Base-by-base conservation (phyloP, 176 grass and related monocot species). In the Zoysia japonica region DNA sequence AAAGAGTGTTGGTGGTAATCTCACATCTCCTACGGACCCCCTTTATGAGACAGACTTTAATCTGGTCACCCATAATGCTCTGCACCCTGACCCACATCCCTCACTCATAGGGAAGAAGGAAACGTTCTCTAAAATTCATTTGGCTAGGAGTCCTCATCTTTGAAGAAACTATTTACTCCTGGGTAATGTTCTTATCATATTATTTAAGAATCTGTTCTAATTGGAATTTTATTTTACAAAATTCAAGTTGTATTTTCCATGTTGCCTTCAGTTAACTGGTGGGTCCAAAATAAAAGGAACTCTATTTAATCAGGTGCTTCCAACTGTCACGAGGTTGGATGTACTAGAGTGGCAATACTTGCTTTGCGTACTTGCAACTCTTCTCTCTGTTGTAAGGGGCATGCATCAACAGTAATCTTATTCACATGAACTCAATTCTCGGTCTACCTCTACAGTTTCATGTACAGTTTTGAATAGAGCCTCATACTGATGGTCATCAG, bases 11-110 rank as follows among this genome's bases (percentile, higher is more conserved):
- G 39, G 79, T 75, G 83, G 83, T 79, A 90, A 90, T 79, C 83
- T 82, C 83, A 45, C 70, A 69, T 90, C 60, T 78, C 84, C 86
- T 83, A 75, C 28, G 0, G 60, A 74, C 67, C 62, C 39, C 74
- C 79, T 90, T 86, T 86, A 90, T 83, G 88, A 79, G 54, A 85
- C 67, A 83, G 88, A 70, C 88, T 86, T 90, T 85, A 85, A 89
- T 89, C 87, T 81, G 82, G 76, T 72, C 47, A 61, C 79, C 52
- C 83, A 84, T 80, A 84, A 84, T 87, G 89, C 72, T 78, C 85
- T 84, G 89, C 67, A 69, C 50, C 11, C 88, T 81, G 84, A 78
- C 89, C 87, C 77, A 89, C 59, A 2, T 39, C 55, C 42, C 78
- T 89, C 75, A 16, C 65, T 61, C 53, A 55, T 46, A 35, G 63